Percentiles rank a stretch among this genome's conserved stretches.
Evolutionary conservation across 2,329 filamentous ascomycete species (phyloP).

Genomic region (Diaporthe capsici): DNA sequence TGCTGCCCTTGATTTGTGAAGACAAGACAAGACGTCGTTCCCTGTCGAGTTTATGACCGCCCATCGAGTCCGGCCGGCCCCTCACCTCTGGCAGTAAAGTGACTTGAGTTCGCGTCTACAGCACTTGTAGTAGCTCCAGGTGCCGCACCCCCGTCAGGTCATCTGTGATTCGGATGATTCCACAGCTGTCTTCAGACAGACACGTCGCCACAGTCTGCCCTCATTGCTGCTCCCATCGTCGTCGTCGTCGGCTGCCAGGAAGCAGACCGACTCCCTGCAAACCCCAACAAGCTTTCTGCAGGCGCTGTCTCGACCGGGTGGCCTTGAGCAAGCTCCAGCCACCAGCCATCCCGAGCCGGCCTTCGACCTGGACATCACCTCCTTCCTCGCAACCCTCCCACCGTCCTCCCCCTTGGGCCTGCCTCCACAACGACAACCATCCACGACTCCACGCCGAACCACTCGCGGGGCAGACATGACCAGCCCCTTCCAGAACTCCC

Average conservation of each 20-base stretch:
- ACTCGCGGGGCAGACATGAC: conserved; percentile 37
- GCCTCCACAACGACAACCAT: conserved; percentile 4
- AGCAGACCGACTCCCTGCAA: conserved; percentile 5
- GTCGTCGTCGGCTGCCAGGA: conserved; percentile 22
- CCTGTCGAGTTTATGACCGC: background rate
- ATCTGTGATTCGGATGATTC: conserved; percentile 27
- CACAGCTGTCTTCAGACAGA: background rate
- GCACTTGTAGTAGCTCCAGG: conserved; percentile 7
- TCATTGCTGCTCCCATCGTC: background rate
- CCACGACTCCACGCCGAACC: background rate
- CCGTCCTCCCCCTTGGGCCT: background rate
- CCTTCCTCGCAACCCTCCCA: background rate
- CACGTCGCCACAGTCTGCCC: conserved; percentile 3
- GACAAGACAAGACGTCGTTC: background rate
- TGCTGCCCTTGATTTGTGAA: conserved; percentile 14
- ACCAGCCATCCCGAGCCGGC: conserved; percentile 20
- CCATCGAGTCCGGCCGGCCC: conserved; percentile 7
- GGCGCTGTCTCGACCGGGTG: conserved; percentile 26
- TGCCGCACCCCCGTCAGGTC: conserved; percentile 24
- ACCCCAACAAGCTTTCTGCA: conserved; percentile 34
- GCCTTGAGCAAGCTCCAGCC: conserved; percentile 33
- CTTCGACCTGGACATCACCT: background rate
- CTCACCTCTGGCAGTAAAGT: conserved; percentile 26
- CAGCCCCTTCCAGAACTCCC: conserved; percentile 37
- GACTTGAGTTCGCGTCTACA: conserved; percentile 16